Evolutionary conservation across 306 rosid genomes (phyloP).

Genomic region (Mimosa pudica): DNA sequence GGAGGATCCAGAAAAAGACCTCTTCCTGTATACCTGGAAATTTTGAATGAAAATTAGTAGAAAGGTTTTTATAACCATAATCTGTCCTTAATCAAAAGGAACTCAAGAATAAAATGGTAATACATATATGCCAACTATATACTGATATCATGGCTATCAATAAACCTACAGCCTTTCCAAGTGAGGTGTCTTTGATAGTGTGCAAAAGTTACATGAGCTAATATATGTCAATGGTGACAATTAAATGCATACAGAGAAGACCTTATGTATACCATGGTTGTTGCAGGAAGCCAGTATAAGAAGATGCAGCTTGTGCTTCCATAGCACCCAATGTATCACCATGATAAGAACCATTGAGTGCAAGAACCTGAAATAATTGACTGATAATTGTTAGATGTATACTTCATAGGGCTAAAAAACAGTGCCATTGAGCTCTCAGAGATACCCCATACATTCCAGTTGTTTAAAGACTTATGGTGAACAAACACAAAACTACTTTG

Average conservation of each 20-base stretch:
- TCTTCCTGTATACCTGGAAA: constrained; percentile 92
- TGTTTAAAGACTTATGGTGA: constrained; percentile 30
- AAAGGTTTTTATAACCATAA: constrained; percentile 15
- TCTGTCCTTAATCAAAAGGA: not conserved
- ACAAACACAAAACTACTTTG: constrained; percentile 21
- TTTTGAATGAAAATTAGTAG: constrained; percentile 35
- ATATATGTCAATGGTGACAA: constrained; percentile 7
- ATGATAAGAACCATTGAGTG: constrained; percentile 87
- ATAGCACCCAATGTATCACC: constrained; percentile 99
- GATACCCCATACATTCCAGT: constrained; percentile 16
- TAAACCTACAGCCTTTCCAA: not conserved
- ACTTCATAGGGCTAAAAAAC: constrained; percentile 12
- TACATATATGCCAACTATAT: constrained; percentile 5
- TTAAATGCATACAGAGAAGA: constrained; percentile 22
- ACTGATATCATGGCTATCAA: constrained; percentile 18
- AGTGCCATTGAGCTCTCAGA: not conserved
- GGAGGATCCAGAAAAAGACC: constrained; percentile 95
- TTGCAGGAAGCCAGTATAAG: constrained; percentile 95
- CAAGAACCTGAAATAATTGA: constrained; percentile 73
- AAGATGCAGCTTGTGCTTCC: constrained; percentile 98
- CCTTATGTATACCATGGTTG: constrained; percentile 77
- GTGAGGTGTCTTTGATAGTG: not conserved
- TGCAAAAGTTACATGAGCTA: constrained; percentile 12
- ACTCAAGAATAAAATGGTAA: constrained; percentile 30
- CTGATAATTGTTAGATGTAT: constrained; percentile 24